Base-by-base conservation (phyloP, 768 basidiomycete genomes). In the Boletus huronensis region DNA sequence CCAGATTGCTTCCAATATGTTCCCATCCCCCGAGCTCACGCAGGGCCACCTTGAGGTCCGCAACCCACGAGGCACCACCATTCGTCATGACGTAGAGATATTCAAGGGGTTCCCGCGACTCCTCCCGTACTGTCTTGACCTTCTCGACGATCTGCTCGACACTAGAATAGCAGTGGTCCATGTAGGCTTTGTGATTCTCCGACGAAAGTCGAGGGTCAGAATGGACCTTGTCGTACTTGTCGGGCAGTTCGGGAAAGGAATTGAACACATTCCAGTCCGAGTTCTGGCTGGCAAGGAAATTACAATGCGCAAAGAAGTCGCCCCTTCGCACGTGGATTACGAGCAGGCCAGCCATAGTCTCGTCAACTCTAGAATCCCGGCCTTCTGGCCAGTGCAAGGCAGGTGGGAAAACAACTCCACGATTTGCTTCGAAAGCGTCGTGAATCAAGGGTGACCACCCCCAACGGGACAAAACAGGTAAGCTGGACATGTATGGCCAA, bases 321-420 rank as follows among this genome's bases (percentile, higher is more conserved):
- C 80, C 80, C 28, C 79, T 71, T 6, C 80, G 78, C 40, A 82
- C 67, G 58, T 82, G 81, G 11, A 82, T 61, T 16, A 70, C 78
- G 17, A 82, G 68, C 0, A 80, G 64, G 21, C 79, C 75, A 8
- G 67, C 51, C 23, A 67, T 25, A 16, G 54, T 52, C 14, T 64
- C 53, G 38, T 51, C n/a, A 3, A 17, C 9, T 28, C 56, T 53
- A 19, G 51, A 39, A 48, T 44, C 14, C 43, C 39, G 29, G 16
- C 50, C 53, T 5, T 51, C 29, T 19, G 47, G 29, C 59, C 53
- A 46, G 48, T 44, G 38, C 19, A 52, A 46, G 28, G 58, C 62
- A 47, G 44, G 65, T 5, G 50, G 64, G 42, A 21, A 67, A 43
- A 58, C 67, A 57, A 25, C 36, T 35, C 17, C 50, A n/a, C 49